Percentiles rank a stretch among this genome's conserved stretches.
These are phyloP conservation scores for Leccinum subtestaceum DNA, from an alignment of 768 basidiomycete species.

Conservation along the genomic window DNA sequence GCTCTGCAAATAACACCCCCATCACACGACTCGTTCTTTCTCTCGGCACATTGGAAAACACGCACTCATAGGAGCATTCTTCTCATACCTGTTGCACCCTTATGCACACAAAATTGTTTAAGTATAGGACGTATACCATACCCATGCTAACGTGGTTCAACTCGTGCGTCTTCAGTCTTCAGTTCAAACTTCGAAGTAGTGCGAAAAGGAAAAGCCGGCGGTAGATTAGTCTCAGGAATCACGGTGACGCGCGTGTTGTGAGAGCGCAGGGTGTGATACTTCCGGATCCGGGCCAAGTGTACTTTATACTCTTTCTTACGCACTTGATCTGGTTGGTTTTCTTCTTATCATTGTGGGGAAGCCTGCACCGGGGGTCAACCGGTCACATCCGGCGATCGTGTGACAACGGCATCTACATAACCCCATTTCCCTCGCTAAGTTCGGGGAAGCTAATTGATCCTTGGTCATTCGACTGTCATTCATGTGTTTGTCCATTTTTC, in stretches of 20 bases:
- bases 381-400: no score
- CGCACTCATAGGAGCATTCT: background rate
- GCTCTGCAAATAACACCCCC: background rate
- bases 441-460: no score
- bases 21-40: background rate
- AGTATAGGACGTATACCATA: constrained; percentile 5
- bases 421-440: no score
- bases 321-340: no score
- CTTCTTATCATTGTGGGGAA: background rate
- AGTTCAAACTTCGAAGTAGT: background rate
- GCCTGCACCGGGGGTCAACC: no score
- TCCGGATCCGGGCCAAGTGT: background rate
- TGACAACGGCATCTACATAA: no score
- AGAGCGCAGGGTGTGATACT: background rate
- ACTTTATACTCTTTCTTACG: background rate
- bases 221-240: background rate
- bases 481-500: background rate
- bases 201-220: background rate
- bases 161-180: background rate
- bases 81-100: background rate
- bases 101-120: background rate
- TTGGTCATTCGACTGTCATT: no score
- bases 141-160: background rate
- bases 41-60: background rate
- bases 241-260: background rate